phyloP scores from a whole-genome alignment of 805 yeast genomes.

The Metschnikowia rubicola region DNA sequence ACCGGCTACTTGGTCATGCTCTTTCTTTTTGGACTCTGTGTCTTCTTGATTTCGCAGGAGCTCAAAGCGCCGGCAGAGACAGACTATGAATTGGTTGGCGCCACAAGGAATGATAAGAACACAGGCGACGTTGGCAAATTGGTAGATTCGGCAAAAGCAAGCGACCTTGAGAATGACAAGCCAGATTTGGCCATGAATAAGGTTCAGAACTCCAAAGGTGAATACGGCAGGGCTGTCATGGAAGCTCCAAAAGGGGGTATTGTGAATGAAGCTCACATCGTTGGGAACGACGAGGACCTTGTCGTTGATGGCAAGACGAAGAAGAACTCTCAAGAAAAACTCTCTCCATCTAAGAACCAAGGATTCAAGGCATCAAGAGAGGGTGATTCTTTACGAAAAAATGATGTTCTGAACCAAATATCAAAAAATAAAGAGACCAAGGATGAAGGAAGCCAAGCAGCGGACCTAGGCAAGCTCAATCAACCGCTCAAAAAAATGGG shows the following conservation, averaged over 20 bases:
- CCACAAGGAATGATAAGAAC: conserved; percentile 12
- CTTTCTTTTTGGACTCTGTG: conserved; percentile 29
- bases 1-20: conserved; percentile 38
- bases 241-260: conserved; percentile 48
- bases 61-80: conserved; percentile 27
- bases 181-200: conserved; percentile 36
- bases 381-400: neutral
- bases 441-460: neutral
- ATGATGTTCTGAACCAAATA: neutral
- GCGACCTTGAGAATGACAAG: conserved; percentile 33
- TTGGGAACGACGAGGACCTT: conserved; percentile 38
- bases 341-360: conserved; percentile 2
- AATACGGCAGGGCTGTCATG: conserved; percentile 35
- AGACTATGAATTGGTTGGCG: conserved; percentile 25
- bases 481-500: conserved; percentile 3
- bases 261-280: conserved; percentile 43
- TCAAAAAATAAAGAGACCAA: neutral
- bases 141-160: conserved; percentile 25
- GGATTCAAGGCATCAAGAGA: conserved; percentile 13
- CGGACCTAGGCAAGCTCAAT: neutral
- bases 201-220: conserved; percentile 38
- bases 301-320: conserved; percentile 16
- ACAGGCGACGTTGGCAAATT: conserved; percentile 28
- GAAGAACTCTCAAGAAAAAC: conserved; percentile 2
- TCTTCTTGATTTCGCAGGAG: conserved; percentile 37